Base-by-base conservation (phyloP, 805 yeast genomes). In the Cyberlindnera mrakii region DNA sequence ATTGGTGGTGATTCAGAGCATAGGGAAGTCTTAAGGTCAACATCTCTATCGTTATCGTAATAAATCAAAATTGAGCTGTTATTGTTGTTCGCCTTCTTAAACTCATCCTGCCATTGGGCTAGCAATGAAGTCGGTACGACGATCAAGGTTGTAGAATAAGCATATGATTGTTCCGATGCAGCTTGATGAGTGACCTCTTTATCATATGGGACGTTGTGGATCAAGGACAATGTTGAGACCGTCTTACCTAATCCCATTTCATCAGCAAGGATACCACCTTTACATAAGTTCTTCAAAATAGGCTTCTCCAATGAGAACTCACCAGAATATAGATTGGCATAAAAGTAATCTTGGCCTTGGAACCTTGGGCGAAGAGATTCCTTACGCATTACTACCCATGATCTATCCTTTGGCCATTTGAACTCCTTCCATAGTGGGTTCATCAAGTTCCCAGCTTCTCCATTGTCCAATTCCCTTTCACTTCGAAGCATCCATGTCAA, bases 201-300 rank as follows among this genome's bases (percentile, higher is more conserved):
- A 54, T 84, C 90, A 37, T 53, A 59, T 0, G 88, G 85, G 9
- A 73, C 80, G 0, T 86, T 72, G 44, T 83, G 77, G 11, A 90
- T 70, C 39, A 91, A 64, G 0, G 96, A 74, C 41, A 88, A 63
- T 0, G 95, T 78, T 1, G 96, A 84, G 19, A 90, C 84, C 0
- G 98, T 90, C 58, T 90, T 90, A 35, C 98, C 98, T 8, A 90
- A 69, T 0, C 98, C 98, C 98, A 90, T 90, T 60, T 90, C 98
- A 65, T 90, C 98, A 0, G 97, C 96, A 14, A 90, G 65, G 17
- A 90, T 85, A 3, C 98, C 98, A 31, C 98, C 97, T 39, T 71
- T 70, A 39, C 82, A 72, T 16, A 74, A 55, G 2, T 81, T 70
- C 45, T 72, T 77, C 33, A 88, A 66, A 11, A 79, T 53, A 1